These are phyloP conservation scores for Arthroderma sp. DNA, from an alignment of 2,329 filamentous ascomycete genomes.

Conservation along the genomic window DNA sequence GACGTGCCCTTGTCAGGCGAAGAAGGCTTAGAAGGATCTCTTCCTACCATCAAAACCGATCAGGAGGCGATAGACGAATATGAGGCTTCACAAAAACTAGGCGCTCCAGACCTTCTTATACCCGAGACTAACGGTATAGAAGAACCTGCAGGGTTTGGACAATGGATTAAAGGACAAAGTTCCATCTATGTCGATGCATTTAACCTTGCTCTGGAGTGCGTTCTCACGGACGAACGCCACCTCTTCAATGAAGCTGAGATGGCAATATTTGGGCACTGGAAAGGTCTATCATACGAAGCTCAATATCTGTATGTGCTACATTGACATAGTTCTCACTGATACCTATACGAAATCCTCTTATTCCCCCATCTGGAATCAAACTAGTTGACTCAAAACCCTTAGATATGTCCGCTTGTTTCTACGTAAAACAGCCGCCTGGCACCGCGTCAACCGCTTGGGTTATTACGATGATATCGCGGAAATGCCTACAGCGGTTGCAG, in stretches of 20 bases:
- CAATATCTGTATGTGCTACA: slow-evolving; percentile 63
- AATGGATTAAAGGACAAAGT: slow-evolving; percentile 63
- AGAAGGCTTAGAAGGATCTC: slow-evolving; percentile 46
- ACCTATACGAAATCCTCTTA: not conserved
- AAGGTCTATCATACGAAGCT: slow-evolving; percentile 59
- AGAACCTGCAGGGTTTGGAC: slow-evolving; percentile 29
- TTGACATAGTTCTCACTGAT: not conserved
- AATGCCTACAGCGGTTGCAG: slow-evolving; percentile 49
- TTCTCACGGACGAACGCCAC: slow-evolving; percentile 76
- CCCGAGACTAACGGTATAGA: slow-evolving; percentile 32
- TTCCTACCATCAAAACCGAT: slow-evolving; percentile 55
- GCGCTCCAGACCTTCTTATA: slow-evolving; percentile 35
- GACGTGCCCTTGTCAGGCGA: not conserved
- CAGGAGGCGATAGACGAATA: slow-evolving; percentile 67
- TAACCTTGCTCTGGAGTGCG: slow-evolving; percentile 79
- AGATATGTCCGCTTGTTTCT: slow-evolving; percentile 89
- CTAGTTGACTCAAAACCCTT: slow-evolving; percentile 5
- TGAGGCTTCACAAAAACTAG: slow-evolving; percentile 44
- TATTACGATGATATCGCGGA: slow-evolving; percentile 78
- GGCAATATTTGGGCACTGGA: slow-evolving; percentile 66
- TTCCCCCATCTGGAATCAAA: not conserved
- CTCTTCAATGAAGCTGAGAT: slow-evolving; percentile 72
- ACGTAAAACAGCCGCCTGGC: slow-evolving; percentile 83
- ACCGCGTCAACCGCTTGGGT: slow-evolving; percentile 61
- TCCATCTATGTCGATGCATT: slow-evolving; percentile 98